Conservation (phyloP, 257 asterid genomes). For the Fraxinus cuspidata region DNA sequence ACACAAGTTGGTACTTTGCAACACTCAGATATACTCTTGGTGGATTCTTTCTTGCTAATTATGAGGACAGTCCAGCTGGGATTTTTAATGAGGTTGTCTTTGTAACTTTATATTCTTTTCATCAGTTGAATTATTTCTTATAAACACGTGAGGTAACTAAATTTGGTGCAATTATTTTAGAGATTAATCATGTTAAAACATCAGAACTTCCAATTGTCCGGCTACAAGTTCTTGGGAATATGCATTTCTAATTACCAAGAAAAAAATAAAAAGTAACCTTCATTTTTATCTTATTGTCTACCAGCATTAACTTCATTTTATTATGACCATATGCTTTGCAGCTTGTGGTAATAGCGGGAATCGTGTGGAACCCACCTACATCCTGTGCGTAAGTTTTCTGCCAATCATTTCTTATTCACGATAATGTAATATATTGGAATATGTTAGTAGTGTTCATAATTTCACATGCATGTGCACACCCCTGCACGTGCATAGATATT, state of each 20-base stretch:
- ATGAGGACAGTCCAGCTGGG: slow-evolving; percentile 91
- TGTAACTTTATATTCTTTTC: not conserved
- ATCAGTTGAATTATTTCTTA: slow-evolving; percentile 16
- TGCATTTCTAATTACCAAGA: slow-evolving; percentile 19
- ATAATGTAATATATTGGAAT: slow-evolving; percentile 9
- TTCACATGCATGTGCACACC: not conserved
- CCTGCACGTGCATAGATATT: slow-evolving; percentile 3
- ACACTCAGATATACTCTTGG: slow-evolving; percentile 82
- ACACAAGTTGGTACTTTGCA: slow-evolving; percentile 33
- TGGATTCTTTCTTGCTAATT: slow-evolving; percentile 95
- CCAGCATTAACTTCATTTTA: slow-evolving; percentile 25
- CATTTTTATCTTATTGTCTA: slow-evolving; percentile 35
- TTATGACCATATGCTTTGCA: slow-evolving; percentile 41
- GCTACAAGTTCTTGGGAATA: slow-evolving; percentile 25
- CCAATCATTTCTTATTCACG: slow-evolving; percentile 11
- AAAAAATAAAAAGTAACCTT: slow-evolving; percentile 9
- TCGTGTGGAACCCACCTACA: slow-evolving; percentile 96
- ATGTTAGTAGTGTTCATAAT: not conserved
- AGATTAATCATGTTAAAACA: slow-evolving; percentile 15
- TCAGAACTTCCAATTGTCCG: slow-evolving; percentile 20
- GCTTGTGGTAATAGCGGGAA: slow-evolving; percentile 98
- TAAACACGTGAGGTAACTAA: slow-evolving; percentile 31
- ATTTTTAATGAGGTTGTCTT: slow-evolving; percentile 76
- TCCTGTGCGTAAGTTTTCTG: slow-evolving; percentile 91
- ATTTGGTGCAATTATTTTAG: slow-evolving; percentile 22